Evolutionary conservation across 2,329 filamentous ascomycete genomes (phyloP).

Genomic region (Neophaeococcomyces mojaviensis): DNA sequence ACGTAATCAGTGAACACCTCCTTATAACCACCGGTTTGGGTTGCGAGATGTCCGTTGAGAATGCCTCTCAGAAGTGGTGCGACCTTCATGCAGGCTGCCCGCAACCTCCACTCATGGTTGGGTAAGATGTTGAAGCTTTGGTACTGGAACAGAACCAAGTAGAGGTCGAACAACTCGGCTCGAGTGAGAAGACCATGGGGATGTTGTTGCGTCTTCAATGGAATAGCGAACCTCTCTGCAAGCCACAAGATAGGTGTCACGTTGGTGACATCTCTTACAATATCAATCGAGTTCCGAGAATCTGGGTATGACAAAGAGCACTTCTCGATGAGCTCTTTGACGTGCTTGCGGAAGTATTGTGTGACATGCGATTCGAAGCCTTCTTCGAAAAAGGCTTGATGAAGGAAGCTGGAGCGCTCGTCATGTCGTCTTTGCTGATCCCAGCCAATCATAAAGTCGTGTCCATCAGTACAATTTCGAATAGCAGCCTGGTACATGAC

Average conservation of each 20-base stretch:
- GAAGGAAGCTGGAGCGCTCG: constrained; percentile 35
- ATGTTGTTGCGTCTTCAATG: constrained; percentile 56
- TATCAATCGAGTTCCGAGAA: constrained; percentile 41
- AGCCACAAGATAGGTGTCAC: constrained; percentile 58
- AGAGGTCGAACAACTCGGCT: constrained; percentile 41
- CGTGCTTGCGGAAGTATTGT: constrained; percentile 38
- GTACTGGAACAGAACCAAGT: constrained; percentile 42
- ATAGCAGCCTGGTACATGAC: constrained; percentile 42
- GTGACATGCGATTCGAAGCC: constrained; percentile 38
- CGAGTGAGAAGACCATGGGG: constrained; percentile 48
- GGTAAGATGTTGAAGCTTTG: constrained; percentile 49
- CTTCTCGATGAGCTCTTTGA: constrained; percentile 39
- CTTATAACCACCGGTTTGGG: constrained; percentile 34
- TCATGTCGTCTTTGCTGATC: constrained; percentile 37
- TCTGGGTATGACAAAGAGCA: constrained; percentile 42
- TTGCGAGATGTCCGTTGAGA: constrained; percentile 40
- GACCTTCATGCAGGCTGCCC: constrained; percentile 37
- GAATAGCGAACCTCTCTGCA: constrained; percentile 57
- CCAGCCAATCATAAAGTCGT: constrained; percentile 44
- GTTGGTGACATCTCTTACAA: constrained; percentile 62
- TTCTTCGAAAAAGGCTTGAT: constrained; percentile 41
- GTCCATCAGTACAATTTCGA: constrained; percentile 35
- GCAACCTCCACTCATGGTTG: constrained; percentile 41
- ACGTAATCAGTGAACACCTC: constrained; percentile 41
- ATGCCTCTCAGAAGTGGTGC: constrained; percentile 33